Conservation (phyloP, 768 basidiomycete genomes). For the Tulasnella sp. region DNA sequence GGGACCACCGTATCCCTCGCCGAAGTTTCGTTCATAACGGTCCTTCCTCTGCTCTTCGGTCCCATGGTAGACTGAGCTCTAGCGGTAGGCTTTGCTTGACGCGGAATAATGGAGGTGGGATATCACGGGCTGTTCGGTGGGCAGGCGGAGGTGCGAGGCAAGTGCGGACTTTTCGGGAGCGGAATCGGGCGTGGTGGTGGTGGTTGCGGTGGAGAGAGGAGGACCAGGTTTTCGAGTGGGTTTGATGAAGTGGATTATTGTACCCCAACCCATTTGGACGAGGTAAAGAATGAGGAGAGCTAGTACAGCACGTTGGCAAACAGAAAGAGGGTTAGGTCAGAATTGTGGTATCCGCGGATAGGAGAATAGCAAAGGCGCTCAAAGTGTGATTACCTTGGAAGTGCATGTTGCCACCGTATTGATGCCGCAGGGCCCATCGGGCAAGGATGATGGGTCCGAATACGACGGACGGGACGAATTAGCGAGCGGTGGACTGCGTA, state of each 20-base stretch:
- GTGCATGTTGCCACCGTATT: slow-evolving; percentile 25
- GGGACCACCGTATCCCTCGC: not conserved
- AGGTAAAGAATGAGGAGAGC: slow-evolving; percentile 49
- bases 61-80: not conserved
- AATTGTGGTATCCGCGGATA: no score
- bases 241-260: slow-evolving; percentile 49
- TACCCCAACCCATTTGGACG: slow-evolving; percentile 43
- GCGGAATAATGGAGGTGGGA: slow-evolving; percentile 30
- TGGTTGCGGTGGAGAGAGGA: not conserved
- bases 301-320: slow-evolving; percentile 43
- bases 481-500: slow-evolving; percentile 46
- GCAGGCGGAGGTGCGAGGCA: not conserved
- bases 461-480: slow-evolving; percentile 43
- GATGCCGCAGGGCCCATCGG: slow-evolving; percentile 43
- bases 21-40: not conserved
- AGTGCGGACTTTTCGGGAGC: not conserved
- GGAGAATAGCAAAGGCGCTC: not conserved
- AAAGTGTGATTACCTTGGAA: slow-evolving; percentile 38
- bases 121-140: not conserved
- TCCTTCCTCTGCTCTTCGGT: not conserved
- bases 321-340: not conserved
- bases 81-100: slow-evolving; percentile 26
- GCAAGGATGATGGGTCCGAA: slow-evolving; percentile 48
- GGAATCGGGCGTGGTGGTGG: not conserved
- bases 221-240: slow-evolving; percentile 21